phyloP scores from a whole-genome alignment of 345 rosid genomes.

The Rhizophora apiculata region DNA sequence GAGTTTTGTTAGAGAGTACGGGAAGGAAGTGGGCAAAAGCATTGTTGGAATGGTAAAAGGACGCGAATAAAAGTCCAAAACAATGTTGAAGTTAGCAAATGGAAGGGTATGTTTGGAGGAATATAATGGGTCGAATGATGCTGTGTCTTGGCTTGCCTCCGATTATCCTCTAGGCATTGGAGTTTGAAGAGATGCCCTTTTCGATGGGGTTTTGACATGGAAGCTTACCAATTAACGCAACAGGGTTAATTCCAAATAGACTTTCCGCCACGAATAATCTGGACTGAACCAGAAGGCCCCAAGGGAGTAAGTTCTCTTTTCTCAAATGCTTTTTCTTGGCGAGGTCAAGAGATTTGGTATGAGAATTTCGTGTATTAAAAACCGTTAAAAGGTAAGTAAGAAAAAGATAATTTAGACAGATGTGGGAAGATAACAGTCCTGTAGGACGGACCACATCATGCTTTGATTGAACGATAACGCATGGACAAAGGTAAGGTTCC shows the following conservation, averaged over 20 bases:
- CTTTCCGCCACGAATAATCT: no score
- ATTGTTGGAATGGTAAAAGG: conserved; percentile 44
- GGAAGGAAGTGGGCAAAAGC: conserved; percentile 32
- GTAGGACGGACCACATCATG: no score
- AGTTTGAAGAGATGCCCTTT: neutral
- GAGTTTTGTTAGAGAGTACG: conserved; percentile 35
- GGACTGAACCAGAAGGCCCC: no score
- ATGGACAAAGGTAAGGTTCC: neutral
- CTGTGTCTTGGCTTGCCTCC: conserved; percentile 16
- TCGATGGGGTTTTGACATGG: neutral
- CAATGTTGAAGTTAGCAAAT: conserved; percentile 59
- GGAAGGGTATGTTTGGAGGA: conserved; percentile 83
- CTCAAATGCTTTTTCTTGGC: no score
- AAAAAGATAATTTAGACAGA: no score
- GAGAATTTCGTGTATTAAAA: no score
- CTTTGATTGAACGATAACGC: neutral
- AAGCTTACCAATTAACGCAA: no score
- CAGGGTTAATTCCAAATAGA: no score
- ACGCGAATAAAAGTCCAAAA: conserved; percentile 46
- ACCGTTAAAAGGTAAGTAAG: no score
- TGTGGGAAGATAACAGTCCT: no score
- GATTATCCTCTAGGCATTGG: conserved; percentile 4
- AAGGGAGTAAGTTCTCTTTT: no score
- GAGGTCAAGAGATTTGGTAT: no score
- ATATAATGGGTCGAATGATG: conserved; percentile 40